Conservation (phyloP, 306 rosid species). For the Gastrolobium villosum region DNA sequence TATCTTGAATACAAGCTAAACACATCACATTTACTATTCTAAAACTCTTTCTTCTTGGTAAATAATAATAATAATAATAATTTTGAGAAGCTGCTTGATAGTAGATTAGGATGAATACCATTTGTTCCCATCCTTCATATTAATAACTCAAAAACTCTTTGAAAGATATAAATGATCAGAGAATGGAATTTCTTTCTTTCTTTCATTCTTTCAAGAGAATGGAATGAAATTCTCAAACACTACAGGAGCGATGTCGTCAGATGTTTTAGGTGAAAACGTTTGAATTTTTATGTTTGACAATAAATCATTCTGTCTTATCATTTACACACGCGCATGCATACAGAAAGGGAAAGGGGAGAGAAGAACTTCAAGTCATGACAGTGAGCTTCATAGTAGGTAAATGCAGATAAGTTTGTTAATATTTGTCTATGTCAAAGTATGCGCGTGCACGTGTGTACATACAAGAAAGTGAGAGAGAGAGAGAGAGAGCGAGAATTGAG, state of each 20-base stretch:
- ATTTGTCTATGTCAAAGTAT: constrained; percentile 50
- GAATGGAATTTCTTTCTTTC: too few species aligned
- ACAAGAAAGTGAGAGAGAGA: neutral
- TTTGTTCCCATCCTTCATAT: neutral
- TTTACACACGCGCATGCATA: constrained; percentile 32
- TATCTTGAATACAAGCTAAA: constrained; percentile 30
- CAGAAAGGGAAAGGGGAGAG: constrained; percentile 5
- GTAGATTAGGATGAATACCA: neutral
- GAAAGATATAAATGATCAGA: neutral
- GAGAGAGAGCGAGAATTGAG: neutral
- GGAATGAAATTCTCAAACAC: constrained; percentile 19
- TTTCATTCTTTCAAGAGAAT: too few species aligned
- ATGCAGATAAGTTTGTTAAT: constrained; percentile 48
- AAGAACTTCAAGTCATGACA: constrained; percentile 30
- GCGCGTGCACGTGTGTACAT: constrained; percentile 56
- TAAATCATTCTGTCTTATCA: constrained; percentile 44
- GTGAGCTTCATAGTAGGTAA: constrained; percentile 37
- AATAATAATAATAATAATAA: neutral
- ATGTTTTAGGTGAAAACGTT: constrained; percentile 43
- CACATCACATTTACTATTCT: constrained; percentile 11
- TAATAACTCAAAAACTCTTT: neutral
- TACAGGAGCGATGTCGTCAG: neutral
- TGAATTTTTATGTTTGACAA: constrained; percentile 47
- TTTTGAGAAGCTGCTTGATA: neutral
- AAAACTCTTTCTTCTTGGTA: neutral